Conservation (phyloP, 306 rosid genomes). For the Quercus parvula region DNA sequence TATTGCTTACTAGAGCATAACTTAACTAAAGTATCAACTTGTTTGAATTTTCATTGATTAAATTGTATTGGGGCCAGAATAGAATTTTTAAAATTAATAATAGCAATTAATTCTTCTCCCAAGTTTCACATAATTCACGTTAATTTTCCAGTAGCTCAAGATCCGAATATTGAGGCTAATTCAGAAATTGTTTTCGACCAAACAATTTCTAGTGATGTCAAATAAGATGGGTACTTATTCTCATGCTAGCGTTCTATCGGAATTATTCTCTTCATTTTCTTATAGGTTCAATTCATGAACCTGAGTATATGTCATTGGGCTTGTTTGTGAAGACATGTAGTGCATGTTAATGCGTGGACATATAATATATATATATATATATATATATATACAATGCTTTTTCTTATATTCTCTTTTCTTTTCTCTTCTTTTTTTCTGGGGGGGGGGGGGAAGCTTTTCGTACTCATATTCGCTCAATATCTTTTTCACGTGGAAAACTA, state of each 20-base stretch:
- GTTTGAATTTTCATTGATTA: too few species aligned
- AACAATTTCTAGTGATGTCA: constrained; percentile 1
- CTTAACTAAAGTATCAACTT: too few species aligned
- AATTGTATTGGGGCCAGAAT: too few species aligned
- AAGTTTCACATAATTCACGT: too few species aligned
- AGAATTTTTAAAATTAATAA: too few species aligned
- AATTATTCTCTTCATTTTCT: neutral
- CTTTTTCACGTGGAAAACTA: neutral
- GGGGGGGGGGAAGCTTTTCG: neutral
- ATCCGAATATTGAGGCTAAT: neutral
- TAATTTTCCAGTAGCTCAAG: too few species aligned
- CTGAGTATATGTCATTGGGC: neutral
- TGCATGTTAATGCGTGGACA: constrained; percentile 5
- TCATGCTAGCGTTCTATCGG: neutral
- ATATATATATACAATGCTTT: neutral
- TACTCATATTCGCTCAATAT: constrained; percentile 6
- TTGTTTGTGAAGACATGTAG: neutral
- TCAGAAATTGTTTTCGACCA: neutral
- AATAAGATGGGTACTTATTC: neutral
- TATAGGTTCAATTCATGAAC: constrained; percentile 10
- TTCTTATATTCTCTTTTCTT: neutral
- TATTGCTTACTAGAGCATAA: too few species aligned
- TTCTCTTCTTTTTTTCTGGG: neutral
- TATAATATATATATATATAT: neutral
- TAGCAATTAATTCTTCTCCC: too few species aligned